Evolutionary conservation across 1,284 basidiomycete species (phyloP).

Genomic region (Malassezia globosa): DNA sequence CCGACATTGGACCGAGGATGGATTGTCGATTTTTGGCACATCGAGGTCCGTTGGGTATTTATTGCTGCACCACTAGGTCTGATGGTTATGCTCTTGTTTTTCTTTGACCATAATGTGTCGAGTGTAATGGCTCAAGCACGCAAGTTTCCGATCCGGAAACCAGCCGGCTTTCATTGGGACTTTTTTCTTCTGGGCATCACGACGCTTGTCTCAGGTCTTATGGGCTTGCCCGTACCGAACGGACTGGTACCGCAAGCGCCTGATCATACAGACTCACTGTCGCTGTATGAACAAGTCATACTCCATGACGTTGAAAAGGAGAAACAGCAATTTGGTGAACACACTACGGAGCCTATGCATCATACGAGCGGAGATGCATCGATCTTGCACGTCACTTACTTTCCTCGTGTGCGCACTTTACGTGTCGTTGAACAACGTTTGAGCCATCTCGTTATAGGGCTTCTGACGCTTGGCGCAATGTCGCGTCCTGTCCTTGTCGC

Average conservation of each 20-base stretch:
- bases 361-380: constrained; percentile 3
- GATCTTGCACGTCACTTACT: constrained; percentile 10
- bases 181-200: constrained; percentile 72
- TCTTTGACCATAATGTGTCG: constrained; percentile 59
- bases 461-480: constrained; percentile 45
- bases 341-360: constrained; percentile 45
- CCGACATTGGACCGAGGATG: constrained; percentile 66
- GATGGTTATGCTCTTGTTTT: constrained; percentile 46
- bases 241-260: constrained; percentile 87
- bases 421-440: constrained; percentile 42
- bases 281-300: constrained; percentile 57
- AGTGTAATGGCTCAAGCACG: constrained; percentile 78
- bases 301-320: constrained; percentile 19
- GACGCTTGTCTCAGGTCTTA: constrained; percentile 77
- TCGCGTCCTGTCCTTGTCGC: constrained; percentile 42
- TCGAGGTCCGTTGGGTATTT: constrained; percentile 78
- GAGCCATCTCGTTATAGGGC: constrained; percentile 40
- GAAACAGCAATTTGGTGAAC: constrained; percentile 48
- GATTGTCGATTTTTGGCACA: constrained; percentile 82
- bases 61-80: constrained; percentile 58
- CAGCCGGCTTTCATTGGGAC: constrained; percentile 76
- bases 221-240: constrained; percentile 86
- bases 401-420: constrained; percentile 27
- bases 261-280: constrained; percentile 75
- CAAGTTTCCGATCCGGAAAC: constrained; percentile 77